phyloP scores from a whole-genome alignment of 495 filamentous ascomycete species.

The Aspergillus egyptiacus region DNA sequence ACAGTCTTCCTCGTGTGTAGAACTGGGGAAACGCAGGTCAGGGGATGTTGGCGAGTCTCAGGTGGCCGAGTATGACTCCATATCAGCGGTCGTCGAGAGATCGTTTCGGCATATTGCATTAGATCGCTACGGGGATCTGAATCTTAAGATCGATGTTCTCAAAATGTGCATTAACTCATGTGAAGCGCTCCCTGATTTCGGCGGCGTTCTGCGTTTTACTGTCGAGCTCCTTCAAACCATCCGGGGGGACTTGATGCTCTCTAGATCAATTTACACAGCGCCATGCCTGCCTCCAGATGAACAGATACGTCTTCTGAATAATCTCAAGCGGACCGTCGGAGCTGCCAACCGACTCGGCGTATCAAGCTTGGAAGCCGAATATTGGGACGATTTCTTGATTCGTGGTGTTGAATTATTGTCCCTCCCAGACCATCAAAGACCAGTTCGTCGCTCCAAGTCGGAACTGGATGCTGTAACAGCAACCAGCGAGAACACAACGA shows the following conservation, averaged over 20 bases:
- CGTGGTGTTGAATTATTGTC: slow-evolving; percentile 68
- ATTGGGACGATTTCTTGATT: slow-evolving; percentile 95
- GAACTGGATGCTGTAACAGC: slow-evolving; percentile 60
- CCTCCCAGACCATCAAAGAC: slow-evolving; percentile 45
- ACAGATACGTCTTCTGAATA: slow-evolving; percentile 71
- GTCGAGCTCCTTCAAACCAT: slow-evolving; percentile 75
- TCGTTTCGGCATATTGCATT: slow-evolving; percentile 37
- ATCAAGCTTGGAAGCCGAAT: slow-evolving; percentile 64
- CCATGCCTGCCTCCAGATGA: slow-evolving; percentile 72
- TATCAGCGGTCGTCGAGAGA: slow-evolving; percentile 37
- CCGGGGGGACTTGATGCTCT: slow-evolving; percentile 66
- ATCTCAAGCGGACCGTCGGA: slow-evolving; percentile 75
- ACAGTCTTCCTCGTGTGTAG: slow-evolving; percentile 36
- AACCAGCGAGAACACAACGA: slow-evolving; percentile 45
- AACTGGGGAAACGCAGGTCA: slow-evolving; percentile 30
- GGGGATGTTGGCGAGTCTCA: slow-evolving; percentile 10
- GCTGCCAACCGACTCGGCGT: slow-evolving; percentile 69
- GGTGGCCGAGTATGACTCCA: slow-evolving; percentile 35
- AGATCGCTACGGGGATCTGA: slow-evolving; percentile 42
- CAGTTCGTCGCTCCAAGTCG: slow-evolving; percentile 64
- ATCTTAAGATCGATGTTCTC: slow-evolving; percentile 77
- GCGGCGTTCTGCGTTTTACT: slow-evolving; percentile 79
- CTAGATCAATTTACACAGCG: slow-evolving; percentile 37
- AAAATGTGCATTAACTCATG: slow-evolving; percentile 81
- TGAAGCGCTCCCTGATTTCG: slow-evolving; percentile 88